Base-by-base conservation (phyloP, 2,329 filamentous ascomycete genomes). In the Cryphonectria japonica region DNA sequence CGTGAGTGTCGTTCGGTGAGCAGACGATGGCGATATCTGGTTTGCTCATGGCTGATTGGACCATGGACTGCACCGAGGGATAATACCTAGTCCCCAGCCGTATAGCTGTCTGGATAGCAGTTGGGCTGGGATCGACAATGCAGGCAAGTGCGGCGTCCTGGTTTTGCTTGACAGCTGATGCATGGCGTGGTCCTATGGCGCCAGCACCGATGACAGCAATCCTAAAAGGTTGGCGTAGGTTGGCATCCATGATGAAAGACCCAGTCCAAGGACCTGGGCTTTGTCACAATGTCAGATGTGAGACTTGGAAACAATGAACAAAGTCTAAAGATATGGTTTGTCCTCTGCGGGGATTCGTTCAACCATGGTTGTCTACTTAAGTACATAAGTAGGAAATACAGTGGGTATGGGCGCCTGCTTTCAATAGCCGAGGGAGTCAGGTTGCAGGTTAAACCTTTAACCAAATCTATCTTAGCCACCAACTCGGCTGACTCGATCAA, bases 1-100 rank as follows among this genome's bases (percentile, higher is more conserved):
- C 86, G 71, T 90, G 88, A 0, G 86, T 88, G 74, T 86, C 82
- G 74, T 89, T 90, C 2, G 88, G 88, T 0, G 87, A 89, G 80
- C 87, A 88, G 65, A 89, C 83, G 57, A 89, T 85, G 32, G 87
- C 87, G 50, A 84, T 87, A 65, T 87, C 82, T 14, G 86, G 85
- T n/a, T 78, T 80, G 60, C 78, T 59, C 8, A 73, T 41, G 19
- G 39, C 3, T 0, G 80, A 82, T 6, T 76, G 73, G 0, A 89
- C 75, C 72, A 89, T 81, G 0, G 79, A 78, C 2, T 80, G 66
- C 2, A 88, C 77, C 4, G 83, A 76, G 0, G 71, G 66, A 67
- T 75, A 78, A 60, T 77, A 74, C 5, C 75, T 41, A 1, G 75
- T 73, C 0, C 74, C 73, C 0, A 78, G 66, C 11, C 77, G 74